Percentiles rank a stretch among this genome's conserved stretches.
Evolutionary conservation across 1,284 basidiomycete genomes (phyloP).

Genomic region (Apiotrichum brassicae): DNA sequence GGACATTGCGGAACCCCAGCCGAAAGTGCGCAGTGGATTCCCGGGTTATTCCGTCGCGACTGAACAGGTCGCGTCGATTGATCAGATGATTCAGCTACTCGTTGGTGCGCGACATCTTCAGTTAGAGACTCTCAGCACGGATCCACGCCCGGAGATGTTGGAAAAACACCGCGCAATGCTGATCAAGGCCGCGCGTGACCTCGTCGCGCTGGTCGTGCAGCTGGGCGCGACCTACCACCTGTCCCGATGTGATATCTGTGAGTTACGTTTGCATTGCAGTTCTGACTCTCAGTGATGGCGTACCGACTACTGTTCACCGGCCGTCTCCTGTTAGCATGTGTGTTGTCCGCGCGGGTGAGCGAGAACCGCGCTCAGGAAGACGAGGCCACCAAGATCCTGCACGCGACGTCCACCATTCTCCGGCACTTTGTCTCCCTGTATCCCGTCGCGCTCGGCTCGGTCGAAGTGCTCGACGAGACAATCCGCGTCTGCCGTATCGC

Average conservation of each 20-base stretch:
- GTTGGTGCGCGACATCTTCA: slow-evolving; percentile 9
- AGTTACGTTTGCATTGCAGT: background rate
- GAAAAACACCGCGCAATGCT: background rate
- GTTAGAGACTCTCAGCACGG: slow-evolving; percentile 7
- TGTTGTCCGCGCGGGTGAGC: slow-evolving; percentile 12
- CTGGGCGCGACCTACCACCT: slow-evolving; percentile 6
- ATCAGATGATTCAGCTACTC: slow-evolving; percentile 13
- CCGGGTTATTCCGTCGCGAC: slow-evolving; percentile 8
- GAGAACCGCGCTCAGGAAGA: slow-evolving; percentile 6
- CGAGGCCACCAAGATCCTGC: slow-evolving; percentile 11
- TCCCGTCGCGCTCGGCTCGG: slow-evolving; percentile 16
- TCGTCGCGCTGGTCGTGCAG: slow-evolving; percentile 9
- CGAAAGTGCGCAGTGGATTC: background rate
- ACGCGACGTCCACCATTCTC: slow-evolving; percentile 11
- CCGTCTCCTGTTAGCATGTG: slow-evolving; percentile 11
- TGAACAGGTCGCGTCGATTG: slow-evolving; percentile 10
- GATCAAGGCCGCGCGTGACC: slow-evolving; percentile 3
- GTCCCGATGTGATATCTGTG: slow-evolving; percentile 11
- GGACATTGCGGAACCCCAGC: background rate
- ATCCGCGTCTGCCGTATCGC: slow-evolving; percentile 11
- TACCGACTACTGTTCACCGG: slow-evolving; percentile 16
- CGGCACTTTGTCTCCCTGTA: slow-evolving; percentile 13
- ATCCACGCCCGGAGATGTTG: background rate
- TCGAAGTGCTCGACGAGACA: slow-evolving; percentile 19
- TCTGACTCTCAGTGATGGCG: slow-evolving; percentile 4